These are phyloP conservation scores for Datura wrightii DNA, from an alignment of 257 asterid genomes.

Conservation along the genomic window DNA sequence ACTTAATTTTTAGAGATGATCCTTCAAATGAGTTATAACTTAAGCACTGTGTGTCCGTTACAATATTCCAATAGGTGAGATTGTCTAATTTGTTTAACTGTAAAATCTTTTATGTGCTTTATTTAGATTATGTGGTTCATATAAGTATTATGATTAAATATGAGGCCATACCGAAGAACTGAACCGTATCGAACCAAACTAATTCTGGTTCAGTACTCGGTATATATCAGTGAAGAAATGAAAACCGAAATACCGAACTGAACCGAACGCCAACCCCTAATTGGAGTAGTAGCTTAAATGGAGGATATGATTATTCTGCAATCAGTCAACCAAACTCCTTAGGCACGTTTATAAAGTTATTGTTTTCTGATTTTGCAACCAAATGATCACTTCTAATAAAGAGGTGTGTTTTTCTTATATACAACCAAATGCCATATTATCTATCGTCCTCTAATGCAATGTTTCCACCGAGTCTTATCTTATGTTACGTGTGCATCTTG, in stretches of 20 bases:
- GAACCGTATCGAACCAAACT: not conserved
- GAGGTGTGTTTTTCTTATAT: too few relatives aligned
- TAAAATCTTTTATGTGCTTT: not conserved
- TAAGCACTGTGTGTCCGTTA: not conserved
- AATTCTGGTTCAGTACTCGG: not conserved
- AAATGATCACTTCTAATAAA: not conserved
- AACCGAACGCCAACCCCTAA: not conserved
- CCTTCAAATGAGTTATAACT: not conserved
- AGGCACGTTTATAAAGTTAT: not conserved
- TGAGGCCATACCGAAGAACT: not conserved
- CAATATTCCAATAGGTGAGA: not conserved
- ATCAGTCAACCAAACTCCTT: not conserved
- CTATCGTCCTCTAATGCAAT: not conserved
- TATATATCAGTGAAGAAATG: not conserved
- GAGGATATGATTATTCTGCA: not conserved
- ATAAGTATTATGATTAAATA: not conserved
- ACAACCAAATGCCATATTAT: not conserved
- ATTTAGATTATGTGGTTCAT: not conserved
- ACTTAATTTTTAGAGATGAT: not conserved
- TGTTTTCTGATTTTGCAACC: not conserved
- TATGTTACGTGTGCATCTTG: not conserved
- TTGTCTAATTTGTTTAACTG: not conserved
- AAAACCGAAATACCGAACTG: not conserved
- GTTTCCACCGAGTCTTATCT: not conserved
- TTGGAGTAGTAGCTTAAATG: not conserved